Base-by-base conservation (phyloP, 768 basidiomycete genomes). In the Pulveroboletus sp. region DNA sequence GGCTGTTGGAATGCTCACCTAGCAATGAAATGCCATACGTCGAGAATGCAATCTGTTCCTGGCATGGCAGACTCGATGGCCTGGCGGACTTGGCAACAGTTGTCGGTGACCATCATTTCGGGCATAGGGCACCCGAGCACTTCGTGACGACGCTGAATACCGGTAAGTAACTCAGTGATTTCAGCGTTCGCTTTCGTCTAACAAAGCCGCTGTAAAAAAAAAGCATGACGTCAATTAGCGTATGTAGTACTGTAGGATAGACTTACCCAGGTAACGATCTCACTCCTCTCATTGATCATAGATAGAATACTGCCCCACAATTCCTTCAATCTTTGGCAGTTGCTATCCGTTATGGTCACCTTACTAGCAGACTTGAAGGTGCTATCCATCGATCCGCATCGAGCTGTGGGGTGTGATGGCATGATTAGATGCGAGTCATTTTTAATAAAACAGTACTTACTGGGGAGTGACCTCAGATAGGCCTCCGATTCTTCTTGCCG, bases 11-110 rank as follows among this genome's bases (percentile, higher is more conserved):
- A 27, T 27, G n/a, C 25, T 5, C 9, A 61, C 60, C 60, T 29
- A 20, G 45, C 42, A 10, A 56, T 33, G n/a, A 60, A 56, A 21
- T 64, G 62, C 47, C 48, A 58, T 0, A 62, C 53, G 41, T 64
- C 51, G 0, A 55, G 53, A 1, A 50, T 20, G 6, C 48, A 39
- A 8, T 24, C 38, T 0, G 23, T 45, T 5, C 45, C 16, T 1
- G 50, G 51, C 27, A 63, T 44, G 2, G 41, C 49, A 1, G 29
- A 10, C n/a, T 21, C 8, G 6, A 62, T 24, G 1, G 59, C 51
- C 5, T 14, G 36, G 14, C 37, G 33, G 2, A 60, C 46, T 12
- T 53, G 50, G 45, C 61, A 64, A 42, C 63, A 62, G 29, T 64
- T 64, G 29, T 64, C 55, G 0, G 23, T 52, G 6, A 61, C 48